Conservation (phyloP, 116 monocot genomes). For the Dioscorea cayenensis region DNA sequence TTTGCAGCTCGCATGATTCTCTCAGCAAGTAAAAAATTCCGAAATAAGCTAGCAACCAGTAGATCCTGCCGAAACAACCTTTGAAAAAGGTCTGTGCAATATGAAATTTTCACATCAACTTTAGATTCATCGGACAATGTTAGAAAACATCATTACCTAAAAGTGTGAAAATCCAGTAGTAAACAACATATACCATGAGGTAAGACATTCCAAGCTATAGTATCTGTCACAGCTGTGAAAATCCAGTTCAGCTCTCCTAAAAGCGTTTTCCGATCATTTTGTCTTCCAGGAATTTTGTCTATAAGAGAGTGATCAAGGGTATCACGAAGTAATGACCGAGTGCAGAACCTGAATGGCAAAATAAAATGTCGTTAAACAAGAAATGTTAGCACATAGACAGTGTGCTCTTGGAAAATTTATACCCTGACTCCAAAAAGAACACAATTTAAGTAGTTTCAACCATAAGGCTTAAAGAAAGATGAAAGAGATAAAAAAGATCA, state of each 20-base stretch:
- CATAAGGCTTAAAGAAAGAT: too few relatives aligned
- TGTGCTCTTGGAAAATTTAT: neutral
- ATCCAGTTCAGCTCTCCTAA: slow-evolving; percentile 97
- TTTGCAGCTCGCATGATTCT: slow-evolving; percentile 93
- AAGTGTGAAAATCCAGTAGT: neutral
- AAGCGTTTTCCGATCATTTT: slow-evolving; percentile 95
- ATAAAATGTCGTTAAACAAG: neutral
- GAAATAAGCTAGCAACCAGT: slow-evolving; percentile 88
- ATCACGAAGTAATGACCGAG: slow-evolving; percentile 76
- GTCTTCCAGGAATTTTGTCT: slow-evolving; percentile 90
- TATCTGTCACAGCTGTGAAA: slow-evolving; percentile 92
- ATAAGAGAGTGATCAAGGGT: slow-evolving; percentile 65
- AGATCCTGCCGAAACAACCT: slow-evolving; percentile 89
- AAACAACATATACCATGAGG: slow-evolving; percentile 58
- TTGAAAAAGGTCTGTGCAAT: slow-evolving; percentile 75
- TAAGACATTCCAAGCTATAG: slow-evolving; percentile 96
- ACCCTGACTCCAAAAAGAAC: neutral
- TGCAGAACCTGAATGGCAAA: slow-evolving; percentile 59
- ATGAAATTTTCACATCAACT: neutral
- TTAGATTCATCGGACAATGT: neutral
- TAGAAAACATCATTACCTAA: neutral
- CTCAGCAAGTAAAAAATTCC: slow-evolving; percentile 91
- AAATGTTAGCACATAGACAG: neutral
- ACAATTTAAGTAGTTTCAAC: neutral
- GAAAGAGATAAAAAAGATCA: too few relatives aligned